phyloP scores from a whole-genome alignment of 2,329 filamentous ascomycete genomes.

The Pseudogymnoascus sp. region DNA sequence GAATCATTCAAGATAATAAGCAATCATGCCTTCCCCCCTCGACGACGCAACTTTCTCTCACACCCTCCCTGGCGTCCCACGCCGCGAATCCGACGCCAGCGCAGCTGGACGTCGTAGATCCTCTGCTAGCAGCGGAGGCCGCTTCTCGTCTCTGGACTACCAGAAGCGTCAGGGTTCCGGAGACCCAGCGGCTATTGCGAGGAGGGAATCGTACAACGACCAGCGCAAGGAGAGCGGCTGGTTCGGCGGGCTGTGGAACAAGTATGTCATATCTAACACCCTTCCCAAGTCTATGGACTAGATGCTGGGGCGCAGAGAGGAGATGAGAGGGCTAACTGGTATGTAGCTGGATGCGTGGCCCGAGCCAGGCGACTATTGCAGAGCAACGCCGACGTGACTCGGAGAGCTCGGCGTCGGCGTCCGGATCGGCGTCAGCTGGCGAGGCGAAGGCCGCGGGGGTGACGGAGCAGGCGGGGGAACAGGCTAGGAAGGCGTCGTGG shows the following conservation, averaged over 20 bases:
- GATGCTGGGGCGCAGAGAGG: not conserved
- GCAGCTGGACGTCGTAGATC: not conserved
- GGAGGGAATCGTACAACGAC: constrained; percentile 7
- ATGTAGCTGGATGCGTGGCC: not conserved
- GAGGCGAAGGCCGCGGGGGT: not conserved
- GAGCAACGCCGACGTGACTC: not conserved
- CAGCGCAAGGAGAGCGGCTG: constrained; percentile 2
- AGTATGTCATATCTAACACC: constrained; percentile 20
- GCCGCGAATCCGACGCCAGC: not conserved
- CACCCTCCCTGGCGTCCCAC: not conserved
- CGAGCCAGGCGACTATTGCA: not conserved
- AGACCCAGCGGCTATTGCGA: not conserved
- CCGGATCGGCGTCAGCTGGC: not conserved
- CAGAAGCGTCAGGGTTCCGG: not conserved
- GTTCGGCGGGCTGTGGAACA: constrained; percentile 34
- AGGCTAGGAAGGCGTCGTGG: not conserved
- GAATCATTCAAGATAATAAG: not conserved
- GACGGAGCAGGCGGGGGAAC: not conserved
- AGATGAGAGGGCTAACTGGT: not conserved
- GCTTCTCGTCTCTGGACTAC: not conserved
- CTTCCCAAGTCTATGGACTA: not conserved
- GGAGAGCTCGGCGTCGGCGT: not conserved
- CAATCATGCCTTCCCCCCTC: constrained; percentile 2
- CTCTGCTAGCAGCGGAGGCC: not conserved
- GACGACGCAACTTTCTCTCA: constrained; percentile 1